Percentiles rank a stretch among this genome's conserved stretches.
Evolutionary conservation across 805 yeast genomes (phyloP).

Genomic region (Saturnispora gosingensis): DNA sequence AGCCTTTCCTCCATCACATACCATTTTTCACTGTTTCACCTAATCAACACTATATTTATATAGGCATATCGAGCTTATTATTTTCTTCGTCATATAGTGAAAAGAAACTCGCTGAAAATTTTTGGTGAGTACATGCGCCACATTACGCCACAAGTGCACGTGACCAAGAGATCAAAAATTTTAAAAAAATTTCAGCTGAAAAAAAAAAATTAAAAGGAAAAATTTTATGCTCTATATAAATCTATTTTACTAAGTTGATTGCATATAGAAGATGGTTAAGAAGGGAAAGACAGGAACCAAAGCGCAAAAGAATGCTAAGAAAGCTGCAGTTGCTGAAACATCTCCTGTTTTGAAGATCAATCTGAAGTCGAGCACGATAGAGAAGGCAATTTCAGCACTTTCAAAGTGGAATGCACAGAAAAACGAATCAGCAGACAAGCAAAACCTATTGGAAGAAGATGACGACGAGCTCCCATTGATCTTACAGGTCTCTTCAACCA

Average conservation of each 20-base stretch:
- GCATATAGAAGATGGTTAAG: slow-evolving; percentile 3
- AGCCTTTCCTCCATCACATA: neutral
- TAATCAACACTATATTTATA: neutral
- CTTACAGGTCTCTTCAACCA: slow-evolving; percentile 56
- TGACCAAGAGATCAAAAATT: neutral
- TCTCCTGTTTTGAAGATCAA: slow-evolving; percentile 15
- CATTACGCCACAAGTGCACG: neutral
- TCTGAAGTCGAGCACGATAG: slow-evolving; percentile 21
- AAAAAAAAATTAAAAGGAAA: slow-evolving; percentile 1
- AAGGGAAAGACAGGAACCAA: slow-evolving; percentile 6
- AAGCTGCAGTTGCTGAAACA: slow-evolving; percentile 3
- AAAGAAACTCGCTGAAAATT: neutral
- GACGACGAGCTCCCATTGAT: slow-evolving; percentile 43
- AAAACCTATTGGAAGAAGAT: slow-evolving; percentile 55
- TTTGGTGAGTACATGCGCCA: neutral
- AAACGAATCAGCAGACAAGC: slow-evolving; percentile 16
- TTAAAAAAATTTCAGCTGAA: neutral
- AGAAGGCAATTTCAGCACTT: slow-evolving; percentile 57
- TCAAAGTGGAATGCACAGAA: slow-evolving; percentile 42
- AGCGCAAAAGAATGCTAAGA: neutral
- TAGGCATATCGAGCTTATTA: neutral
- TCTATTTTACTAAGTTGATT: neutral
- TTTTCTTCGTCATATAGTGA: neutral
- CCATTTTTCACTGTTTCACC: neutral
- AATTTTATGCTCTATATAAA: neutral